Evolutionary conservation across 768 basidiomycete genomes (phyloP).

Genomic region (Macrolepiota dolichaula): DNA sequence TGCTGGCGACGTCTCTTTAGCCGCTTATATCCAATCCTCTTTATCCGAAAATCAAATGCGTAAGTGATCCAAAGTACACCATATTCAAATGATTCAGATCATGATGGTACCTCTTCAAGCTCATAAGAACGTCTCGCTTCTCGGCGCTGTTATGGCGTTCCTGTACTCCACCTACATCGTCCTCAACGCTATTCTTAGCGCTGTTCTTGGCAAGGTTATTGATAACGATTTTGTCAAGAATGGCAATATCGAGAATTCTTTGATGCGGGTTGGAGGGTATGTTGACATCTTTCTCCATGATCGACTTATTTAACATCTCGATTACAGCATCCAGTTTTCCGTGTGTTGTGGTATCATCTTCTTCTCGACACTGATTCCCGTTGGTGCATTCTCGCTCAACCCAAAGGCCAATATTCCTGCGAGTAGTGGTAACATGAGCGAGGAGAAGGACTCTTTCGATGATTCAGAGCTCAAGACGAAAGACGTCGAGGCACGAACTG

Average conservation of each 20-base stretch:
- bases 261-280: constrained; percentile 27
- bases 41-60: constrained; percentile 24
- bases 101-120: constrained; percentile 13
- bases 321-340: constrained; percentile 24
- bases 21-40: constrained; percentile 29
- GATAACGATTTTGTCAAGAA: constrained; percentile 23
- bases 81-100: not conserved
- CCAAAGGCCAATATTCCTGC: constrained; percentile 22
- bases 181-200: constrained; percentile 16
- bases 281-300: not conserved
- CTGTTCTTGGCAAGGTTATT: constrained; percentile 27
- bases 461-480: not conserved
- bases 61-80: constrained; percentile 4
- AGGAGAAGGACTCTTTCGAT: not conserved
- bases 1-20: constrained; percentile 31
- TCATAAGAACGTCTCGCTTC: constrained; percentile 22
- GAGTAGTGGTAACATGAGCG: too few relatives aligned
- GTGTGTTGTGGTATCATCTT: constrained; percentile 26
- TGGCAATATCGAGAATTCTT: constrained; percentile 19
- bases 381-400: constrained; percentile 27
- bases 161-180: constrained; percentile 33
- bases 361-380: constrained; percentile 27
- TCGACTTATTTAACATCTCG: not conserved
- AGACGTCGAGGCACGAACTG: too few relatives aligned
- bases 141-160: constrained; percentile 32